phyloP scores from a whole-genome alignment of 768 basidiomycete species.

The Podaxis carcinomalis region DNA sequence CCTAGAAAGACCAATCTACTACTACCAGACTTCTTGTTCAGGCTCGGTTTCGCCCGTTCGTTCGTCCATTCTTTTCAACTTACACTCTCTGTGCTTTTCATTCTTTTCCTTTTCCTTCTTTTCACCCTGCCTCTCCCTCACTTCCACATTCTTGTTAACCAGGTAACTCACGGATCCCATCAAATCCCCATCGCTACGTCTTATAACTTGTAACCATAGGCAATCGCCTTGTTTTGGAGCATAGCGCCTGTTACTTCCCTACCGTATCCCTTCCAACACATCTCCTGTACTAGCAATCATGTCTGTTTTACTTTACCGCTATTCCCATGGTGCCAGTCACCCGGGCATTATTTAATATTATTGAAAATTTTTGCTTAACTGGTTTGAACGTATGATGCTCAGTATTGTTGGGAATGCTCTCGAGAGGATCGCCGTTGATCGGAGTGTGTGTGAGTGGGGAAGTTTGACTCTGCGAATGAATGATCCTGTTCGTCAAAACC shows the following conservation, averaged over 20 bases:
- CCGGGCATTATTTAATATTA: conserved; percentile 11
- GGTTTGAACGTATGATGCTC: background rate
- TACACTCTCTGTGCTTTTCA: conserved; percentile 1
- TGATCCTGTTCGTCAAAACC: background rate
- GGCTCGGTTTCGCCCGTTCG: conserved; percentile 7
- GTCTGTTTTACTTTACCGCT: background rate
- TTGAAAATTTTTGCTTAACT: background rate
- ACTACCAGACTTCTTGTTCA: conserved; percentile 6
- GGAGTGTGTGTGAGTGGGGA: conserved; percentile 3
- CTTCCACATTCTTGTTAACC: background rate
- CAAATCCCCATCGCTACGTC: conserved; percentile 3
- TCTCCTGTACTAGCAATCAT: background rate
- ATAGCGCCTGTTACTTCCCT: conserved; percentile 1
- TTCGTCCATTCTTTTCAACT: background rate
- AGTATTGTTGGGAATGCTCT: background rate
- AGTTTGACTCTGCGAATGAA: background rate
- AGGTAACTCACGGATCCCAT: conserved; percentile 2
- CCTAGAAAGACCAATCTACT: conserved; percentile 3
- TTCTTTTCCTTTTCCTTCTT: background rate
- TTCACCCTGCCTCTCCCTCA: background rate
- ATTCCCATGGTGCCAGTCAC: background rate
- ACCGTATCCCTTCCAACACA: background rate
- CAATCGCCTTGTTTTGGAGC: conserved; percentile 11
- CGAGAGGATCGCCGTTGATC: background rate
- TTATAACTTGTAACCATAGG: conserved; percentile 22